These are phyloP conservation scores for Nicotiana noctiflora DNA, from an alignment of 257 asterid genomes.

Conservation along the genomic window DNA sequence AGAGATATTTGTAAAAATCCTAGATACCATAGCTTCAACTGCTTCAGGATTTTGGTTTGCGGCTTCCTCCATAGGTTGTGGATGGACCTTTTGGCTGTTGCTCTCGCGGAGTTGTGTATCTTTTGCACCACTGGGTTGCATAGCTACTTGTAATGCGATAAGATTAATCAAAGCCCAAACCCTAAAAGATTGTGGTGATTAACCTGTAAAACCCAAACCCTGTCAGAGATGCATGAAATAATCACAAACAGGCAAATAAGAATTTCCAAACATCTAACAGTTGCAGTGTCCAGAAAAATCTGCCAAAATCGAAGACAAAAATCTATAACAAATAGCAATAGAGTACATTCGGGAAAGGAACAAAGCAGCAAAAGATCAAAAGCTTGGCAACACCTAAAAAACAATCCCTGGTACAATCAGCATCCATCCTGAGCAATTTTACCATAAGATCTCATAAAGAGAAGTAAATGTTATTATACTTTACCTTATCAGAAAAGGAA, in stretches of 20 bases:
- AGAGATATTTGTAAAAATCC: conserved; percentile 79
- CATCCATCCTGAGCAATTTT: not conserved
- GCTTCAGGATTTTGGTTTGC: conserved; percentile 84
- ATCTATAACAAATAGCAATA: not conserved
- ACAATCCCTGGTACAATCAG: not conserved
- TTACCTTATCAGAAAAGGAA: too few species aligned
- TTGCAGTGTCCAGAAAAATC: not conserved
- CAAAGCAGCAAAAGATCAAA: not conserved
- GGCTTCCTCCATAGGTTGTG: conserved; percentile 98
- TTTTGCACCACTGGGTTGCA: conserved; percentile 88
- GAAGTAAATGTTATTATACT: too few species aligned
- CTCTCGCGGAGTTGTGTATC: conserved; percentile 93
- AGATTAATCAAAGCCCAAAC: conserved; percentile 18
- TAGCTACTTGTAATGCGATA: conserved; percentile 53
- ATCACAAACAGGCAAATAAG: not conserved
- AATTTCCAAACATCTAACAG: not conserved
- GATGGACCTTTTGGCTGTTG: conserved; percentile 96
- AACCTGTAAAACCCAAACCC: conserved; percentile 10
- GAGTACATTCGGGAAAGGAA: not conserved
- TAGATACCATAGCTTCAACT: conserved; percentile 74
- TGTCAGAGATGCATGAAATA: conserved; percentile 10
- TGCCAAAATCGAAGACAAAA: not conserved
- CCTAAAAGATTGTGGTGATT: conserved; percentile 7
- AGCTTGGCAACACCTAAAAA: not conserved
- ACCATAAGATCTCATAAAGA: not conserved